phyloP scores from a whole-genome alignment of 2,329 filamentous ascomycete species.

The Sporothrix brasiliensis region DNA sequence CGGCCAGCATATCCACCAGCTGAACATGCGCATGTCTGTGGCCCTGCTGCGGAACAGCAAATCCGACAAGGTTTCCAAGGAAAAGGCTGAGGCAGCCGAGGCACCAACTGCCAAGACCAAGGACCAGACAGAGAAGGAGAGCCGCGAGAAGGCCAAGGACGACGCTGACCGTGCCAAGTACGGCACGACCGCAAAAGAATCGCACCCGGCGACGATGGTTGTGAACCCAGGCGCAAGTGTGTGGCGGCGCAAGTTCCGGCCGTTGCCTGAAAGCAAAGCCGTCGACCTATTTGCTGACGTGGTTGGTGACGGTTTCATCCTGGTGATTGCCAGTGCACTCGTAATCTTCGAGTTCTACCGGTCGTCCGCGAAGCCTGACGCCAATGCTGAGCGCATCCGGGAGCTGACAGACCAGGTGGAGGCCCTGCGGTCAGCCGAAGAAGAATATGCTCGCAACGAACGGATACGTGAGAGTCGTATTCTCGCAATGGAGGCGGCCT shows the following conservation, averaged over 20 bases:
- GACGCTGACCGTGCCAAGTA: constrained; percentile 56
- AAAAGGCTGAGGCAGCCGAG: constrained; percentile 64
- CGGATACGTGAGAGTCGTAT: constrained; percentile 52
- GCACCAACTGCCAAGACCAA: constrained; percentile 67
- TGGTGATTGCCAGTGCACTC: constrained; percentile 59
- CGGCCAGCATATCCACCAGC: constrained; percentile 66
- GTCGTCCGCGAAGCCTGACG: constrained; percentile 62
- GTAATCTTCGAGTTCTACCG: constrained; percentile 66
- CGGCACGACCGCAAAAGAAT: constrained; percentile 47
- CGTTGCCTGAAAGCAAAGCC: constrained; percentile 66
- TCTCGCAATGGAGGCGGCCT: constrained; percentile 56
- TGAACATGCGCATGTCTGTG: constrained; percentile 67
- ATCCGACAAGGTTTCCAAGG: constrained; percentile 61
- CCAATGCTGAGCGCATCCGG: constrained; percentile 57
- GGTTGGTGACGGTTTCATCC: constrained; percentile 64
- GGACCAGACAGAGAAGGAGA: constrained; percentile 60
- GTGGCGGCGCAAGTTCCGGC: constrained; percentile 64
- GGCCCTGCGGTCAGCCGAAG: constrained; percentile 54
- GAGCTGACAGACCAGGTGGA: constrained; percentile 54
- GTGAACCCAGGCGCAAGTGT: constrained; percentile 47
- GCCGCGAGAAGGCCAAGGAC: constrained; percentile 49
- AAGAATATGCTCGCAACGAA: constrained; percentile 55
- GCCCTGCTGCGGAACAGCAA: constrained; percentile 60
- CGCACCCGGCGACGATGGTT: constrained; percentile 44
- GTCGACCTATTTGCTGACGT: constrained; percentile 70